Percentiles rank a stretch among this genome's conserved stretches.
Evolutionary conservation across 805 yeast genomes (phyloP).

Genomic region (Yarrowia deformans): DNA sequence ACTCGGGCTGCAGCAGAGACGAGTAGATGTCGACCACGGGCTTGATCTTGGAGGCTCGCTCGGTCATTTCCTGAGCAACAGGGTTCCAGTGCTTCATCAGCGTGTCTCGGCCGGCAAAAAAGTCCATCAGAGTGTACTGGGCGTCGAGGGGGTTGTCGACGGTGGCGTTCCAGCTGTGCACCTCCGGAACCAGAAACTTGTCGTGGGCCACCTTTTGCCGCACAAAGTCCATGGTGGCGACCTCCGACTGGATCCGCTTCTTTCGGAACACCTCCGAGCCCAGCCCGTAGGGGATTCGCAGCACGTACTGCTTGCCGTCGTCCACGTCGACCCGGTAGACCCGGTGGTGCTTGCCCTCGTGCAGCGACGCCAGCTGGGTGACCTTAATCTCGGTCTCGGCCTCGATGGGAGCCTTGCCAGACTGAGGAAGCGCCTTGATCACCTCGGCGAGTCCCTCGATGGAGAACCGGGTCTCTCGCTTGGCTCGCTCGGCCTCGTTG

Average conservation of each 20-base stretch:
- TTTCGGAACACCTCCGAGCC: slow-evolving; percentile 65
- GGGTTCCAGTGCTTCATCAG: slow-evolving; percentile 95
- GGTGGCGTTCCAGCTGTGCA: slow-evolving; percentile 69
- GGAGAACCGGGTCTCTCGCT: slow-evolving; percentile 81
- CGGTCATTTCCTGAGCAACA: slow-evolving; percentile 62
- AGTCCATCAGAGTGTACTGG: slow-evolving; percentile 85
- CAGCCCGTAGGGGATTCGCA: slow-evolving; percentile 88
- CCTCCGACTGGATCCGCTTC: slow-evolving; percentile 79
- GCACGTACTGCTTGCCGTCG: slow-evolving; percentile 64
- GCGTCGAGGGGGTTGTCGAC: slow-evolving; percentile 68
- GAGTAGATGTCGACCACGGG: slow-evolving; percentile 75
- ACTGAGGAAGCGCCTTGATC: slow-evolving; percentile 40
- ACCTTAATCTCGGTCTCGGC: slow-evolving; percentile 59
- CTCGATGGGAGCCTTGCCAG: slow-evolving; percentile 51
- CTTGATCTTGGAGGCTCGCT: slow-evolving; percentile 62
- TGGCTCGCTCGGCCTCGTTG: slow-evolving; percentile 74
- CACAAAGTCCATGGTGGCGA: slow-evolving; percentile 89
- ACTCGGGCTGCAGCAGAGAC: slow-evolving; percentile 61
- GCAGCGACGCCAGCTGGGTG: slow-evolving; percentile 79
- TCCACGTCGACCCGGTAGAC: slow-evolving; percentile 75
- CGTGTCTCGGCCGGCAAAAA: slow-evolving; percentile 72
- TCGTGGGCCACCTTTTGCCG: slow-evolving; percentile 66
- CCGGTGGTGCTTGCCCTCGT: slow-evolving; percentile 94
- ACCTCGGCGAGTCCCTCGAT: slow-evolving; percentile 70
- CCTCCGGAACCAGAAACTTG: slow-evolving; percentile 64